Evolutionary conservation across 2,329 filamentous ascomycete genomes (phyloP).

Genomic region (Cercospora citrullina): DNA sequence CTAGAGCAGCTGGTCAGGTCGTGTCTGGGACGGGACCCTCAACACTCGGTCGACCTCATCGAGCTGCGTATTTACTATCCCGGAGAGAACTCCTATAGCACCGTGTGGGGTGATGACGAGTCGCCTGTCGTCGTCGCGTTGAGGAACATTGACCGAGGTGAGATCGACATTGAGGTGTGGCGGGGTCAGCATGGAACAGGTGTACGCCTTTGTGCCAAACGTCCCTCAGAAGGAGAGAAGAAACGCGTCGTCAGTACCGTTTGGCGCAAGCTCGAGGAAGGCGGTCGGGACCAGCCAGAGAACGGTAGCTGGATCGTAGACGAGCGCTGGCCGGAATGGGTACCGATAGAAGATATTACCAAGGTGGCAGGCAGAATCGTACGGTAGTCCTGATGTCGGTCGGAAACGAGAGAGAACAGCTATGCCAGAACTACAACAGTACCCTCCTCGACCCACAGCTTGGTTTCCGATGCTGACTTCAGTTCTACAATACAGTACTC

Average conservation of each 20-base stretch:
- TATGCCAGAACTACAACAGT: neutral
- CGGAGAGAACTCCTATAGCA: constrained; percentile 40
- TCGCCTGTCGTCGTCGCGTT: constrained; percentile 42
- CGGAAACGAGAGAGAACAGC: neutral
- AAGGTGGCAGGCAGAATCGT: neutral
- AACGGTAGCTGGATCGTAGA: constrained; percentile 37
- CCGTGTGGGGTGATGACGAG: constrained; percentile 43
- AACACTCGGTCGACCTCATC: constrained; percentile 35
- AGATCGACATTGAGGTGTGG: constrained; percentile 41
- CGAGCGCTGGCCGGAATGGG: constrained; percentile 35
- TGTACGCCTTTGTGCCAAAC: constrained; percentile 33
- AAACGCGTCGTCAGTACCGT: constrained; percentile 34
- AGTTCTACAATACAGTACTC: neutral
- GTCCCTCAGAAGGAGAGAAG: constrained; percentile 10
- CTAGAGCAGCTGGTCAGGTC: constrained; percentile 39
- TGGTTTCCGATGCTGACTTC: no score
- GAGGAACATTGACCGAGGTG: constrained; percentile 41
- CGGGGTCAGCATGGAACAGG: constrained; percentile 38
- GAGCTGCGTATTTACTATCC: constrained; percentile 46
- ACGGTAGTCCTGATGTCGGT: neutral
- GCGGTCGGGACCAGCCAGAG: constrained; percentile 29
- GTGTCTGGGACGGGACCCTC: constrained; percentile 34
- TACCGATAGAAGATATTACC: constrained; percentile 18
- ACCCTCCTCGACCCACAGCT: no score
- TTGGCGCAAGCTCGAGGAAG: constrained; percentile 37